These are phyloP conservation scores for Tylopilus orsonianus DNA, from an alignment of 1,284 basidiomycete genomes.

Conservation along the genomic window DNA sequence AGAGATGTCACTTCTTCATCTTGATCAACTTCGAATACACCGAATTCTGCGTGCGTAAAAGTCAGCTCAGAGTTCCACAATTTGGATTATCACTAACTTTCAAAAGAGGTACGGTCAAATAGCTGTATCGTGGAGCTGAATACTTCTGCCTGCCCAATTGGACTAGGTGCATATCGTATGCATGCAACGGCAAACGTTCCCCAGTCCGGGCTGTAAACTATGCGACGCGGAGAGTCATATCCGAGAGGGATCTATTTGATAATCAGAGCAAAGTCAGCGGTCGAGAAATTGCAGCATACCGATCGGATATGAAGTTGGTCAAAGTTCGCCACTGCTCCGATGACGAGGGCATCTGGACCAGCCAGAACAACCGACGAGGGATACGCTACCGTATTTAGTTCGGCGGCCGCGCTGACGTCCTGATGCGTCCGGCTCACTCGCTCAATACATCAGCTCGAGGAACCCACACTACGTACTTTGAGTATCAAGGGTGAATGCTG, in stretches of 20 bases:
- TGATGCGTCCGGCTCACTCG: constrained; percentile 28
- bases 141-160: constrained; percentile 52
- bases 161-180: constrained; percentile 48
- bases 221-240: constrained; percentile 60
- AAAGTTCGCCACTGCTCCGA: constrained; percentile 68
- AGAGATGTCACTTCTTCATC: constrained; percentile 64
- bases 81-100: constrained; percentile 40
- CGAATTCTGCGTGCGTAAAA: constrained; percentile 43
- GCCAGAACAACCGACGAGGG: constrained; percentile 59
- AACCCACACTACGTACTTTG: constrained; percentile 50
- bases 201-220: constrained; percentile 55
- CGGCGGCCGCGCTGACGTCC: constrained; percentile 60
- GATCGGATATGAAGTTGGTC: constrained; percentile 83
- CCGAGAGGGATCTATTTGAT: constrained; percentile 62
- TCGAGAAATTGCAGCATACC: constrained; percentile 41
- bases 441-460: not conserved
- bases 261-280: constrained; percentile 11
- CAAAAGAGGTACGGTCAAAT: constrained; percentile 64
- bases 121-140: constrained; percentile 63
- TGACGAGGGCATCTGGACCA: constrained; percentile 52
- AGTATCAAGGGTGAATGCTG: constrained; percentile 71
- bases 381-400: constrained; percentile 49
- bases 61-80: constrained; percentile 5
- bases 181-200: constrained; percentile 68
- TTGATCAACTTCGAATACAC: constrained; percentile 49